These are phyloP conservation scores for Carex littledalei DNA, from an alignment of 176 grass and related monocot genomes.

Conservation along the genomic window DNA sequence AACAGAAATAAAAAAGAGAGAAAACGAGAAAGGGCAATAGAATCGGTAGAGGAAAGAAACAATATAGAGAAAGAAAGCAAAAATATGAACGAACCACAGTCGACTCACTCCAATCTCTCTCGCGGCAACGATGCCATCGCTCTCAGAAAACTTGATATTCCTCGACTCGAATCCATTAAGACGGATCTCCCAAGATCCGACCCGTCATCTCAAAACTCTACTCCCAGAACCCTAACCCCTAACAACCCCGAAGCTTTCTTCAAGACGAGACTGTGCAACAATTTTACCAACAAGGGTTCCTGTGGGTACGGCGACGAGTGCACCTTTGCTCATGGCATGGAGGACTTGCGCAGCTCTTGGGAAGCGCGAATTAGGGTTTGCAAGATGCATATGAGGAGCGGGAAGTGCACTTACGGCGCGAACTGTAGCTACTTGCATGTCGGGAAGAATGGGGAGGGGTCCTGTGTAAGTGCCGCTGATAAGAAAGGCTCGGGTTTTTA, in stretches of 20 bases:
- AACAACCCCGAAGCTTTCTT: background rate
- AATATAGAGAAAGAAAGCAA: background rate
- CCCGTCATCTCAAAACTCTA: background rate
- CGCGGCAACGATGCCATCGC: background rate
- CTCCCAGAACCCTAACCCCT: background rate
- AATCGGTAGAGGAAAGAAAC: background rate
- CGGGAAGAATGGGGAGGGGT: background rate
- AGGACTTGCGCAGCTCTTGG: background rate
- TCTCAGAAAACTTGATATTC: background rate
- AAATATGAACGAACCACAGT: background rate
- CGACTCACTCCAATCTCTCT: background rate
- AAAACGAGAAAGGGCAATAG: background rate
- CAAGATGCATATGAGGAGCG: constrained; percentile 8
- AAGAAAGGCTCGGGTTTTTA: background rate
- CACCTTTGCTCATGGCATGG: constrained; percentile 13
- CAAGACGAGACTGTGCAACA: constrained; percentile 20
- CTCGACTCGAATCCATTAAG: background rate
- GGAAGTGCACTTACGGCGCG: constrained; percentile 4
- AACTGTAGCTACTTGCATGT: constrained; percentile 13
- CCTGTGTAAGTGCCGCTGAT: background rate
- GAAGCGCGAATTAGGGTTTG: constrained; percentile 16
- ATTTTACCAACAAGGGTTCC: background rate
- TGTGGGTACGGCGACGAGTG: background rate
- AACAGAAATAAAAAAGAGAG: background rate
- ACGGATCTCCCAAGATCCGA: background rate